A percentile compares a stretch with the other conserved stretches of the same genome.
Evolutionary conservation across 106 monocot genomes (phyloP).

Genomic region (Acanthochlamys bracteata): DNA sequence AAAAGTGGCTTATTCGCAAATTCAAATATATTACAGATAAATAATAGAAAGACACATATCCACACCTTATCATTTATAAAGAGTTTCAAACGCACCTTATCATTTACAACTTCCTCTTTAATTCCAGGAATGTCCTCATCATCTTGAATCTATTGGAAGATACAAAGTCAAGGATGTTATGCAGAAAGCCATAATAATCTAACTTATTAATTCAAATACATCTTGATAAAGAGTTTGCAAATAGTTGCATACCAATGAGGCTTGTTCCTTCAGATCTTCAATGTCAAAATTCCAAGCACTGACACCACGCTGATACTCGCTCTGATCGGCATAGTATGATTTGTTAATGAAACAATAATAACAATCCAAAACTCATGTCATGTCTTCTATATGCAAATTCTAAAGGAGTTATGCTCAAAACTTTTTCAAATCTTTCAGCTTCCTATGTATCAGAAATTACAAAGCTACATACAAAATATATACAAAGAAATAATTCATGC

Average conservation of each 20-base stretch:
- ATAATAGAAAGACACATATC: background rate
- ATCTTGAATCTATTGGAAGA: slow-evolving; percentile 57
- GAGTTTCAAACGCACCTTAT: slow-evolving; percentile 34
- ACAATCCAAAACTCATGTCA: too few relatives aligned
- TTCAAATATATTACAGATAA: background rate
- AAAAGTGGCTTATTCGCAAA: too few relatives aligned
- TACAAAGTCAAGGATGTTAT: background rate
- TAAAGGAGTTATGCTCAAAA: too few relatives aligned
- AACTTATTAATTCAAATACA: background rate
- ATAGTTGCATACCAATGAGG: slow-evolving; percentile 55
- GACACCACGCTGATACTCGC: slow-evolving; percentile 90
- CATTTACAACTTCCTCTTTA: too few relatives aligned
- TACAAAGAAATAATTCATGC: too few relatives aligned
- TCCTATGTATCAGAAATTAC: too few relatives aligned
- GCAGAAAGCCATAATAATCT: background rate
- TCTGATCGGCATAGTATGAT: slow-evolving; percentile 26
- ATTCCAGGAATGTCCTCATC: slow-evolving; percentile 55
- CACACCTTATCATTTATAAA: slow-evolving; percentile 42
- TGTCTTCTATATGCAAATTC: too few relatives aligned
- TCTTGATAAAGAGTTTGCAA: background rate
- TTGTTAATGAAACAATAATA: too few relatives aligned
- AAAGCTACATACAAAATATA: too few relatives aligned
- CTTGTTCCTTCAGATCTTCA: slow-evolving; percentile 89
- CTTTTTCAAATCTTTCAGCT: too few relatives aligned
- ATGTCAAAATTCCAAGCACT: slow-evolving; percentile 99